These are phyloP conservation scores for Parathielavia appendiculata DNA, from an alignment of 495 filamentous ascomycete genomes.

Conservation along the genomic window DNA sequence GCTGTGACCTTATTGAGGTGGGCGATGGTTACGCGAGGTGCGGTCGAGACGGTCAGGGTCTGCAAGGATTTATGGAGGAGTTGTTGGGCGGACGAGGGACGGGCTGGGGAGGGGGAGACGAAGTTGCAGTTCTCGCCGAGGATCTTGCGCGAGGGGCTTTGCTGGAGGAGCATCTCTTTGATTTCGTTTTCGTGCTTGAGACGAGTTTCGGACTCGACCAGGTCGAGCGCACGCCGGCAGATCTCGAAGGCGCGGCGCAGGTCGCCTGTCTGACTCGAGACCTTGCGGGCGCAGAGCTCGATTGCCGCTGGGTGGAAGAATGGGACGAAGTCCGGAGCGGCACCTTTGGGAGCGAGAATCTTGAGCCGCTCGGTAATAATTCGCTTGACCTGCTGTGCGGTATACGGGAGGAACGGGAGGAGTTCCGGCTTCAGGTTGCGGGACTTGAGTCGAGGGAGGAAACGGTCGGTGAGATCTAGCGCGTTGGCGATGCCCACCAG, in stretches of 20 bases:
- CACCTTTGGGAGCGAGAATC: conserved; percentile 54
- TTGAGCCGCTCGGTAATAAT: conserved; percentile 81
- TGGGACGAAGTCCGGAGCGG: conserved; percentile 58
- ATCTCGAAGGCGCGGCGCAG: conserved; percentile 94
- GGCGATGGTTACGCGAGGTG: conserved; percentile 80
- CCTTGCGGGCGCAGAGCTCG: conserved; percentile 88
- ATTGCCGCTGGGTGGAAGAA: conserved; percentile 92
- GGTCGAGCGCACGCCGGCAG: conserved; percentile 80
- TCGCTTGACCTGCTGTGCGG: conserved; percentile 76
- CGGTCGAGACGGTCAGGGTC: conserved; percentile 61
- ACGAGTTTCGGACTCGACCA: conserved; percentile 78
- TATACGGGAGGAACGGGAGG: conserved; percentile 90
- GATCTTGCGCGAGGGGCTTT: conserved; percentile 40
- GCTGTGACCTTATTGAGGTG: conserved; percentile 89
- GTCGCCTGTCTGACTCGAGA: conserved; percentile 88
- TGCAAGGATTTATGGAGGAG: conserved; percentile 47
- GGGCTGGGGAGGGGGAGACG: conserved; percentile 39
- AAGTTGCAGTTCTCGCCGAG: conserved; percentile 44
- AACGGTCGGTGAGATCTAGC: conserved; percentile 89
- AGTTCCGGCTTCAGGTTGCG: conserved; percentile 84
- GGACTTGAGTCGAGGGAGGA: conserved; percentile 87
- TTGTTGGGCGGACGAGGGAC: conserved; percentile 30
- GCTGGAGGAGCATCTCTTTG: conserved; percentile 46
- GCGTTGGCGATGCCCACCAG: conserved; percentile 95
- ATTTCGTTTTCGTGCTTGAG: conserved; percentile 54